Conservation (phyloP, 1,284 basidiomycete species). For the Cutaneotrichosporon cutaneum region DNA sequence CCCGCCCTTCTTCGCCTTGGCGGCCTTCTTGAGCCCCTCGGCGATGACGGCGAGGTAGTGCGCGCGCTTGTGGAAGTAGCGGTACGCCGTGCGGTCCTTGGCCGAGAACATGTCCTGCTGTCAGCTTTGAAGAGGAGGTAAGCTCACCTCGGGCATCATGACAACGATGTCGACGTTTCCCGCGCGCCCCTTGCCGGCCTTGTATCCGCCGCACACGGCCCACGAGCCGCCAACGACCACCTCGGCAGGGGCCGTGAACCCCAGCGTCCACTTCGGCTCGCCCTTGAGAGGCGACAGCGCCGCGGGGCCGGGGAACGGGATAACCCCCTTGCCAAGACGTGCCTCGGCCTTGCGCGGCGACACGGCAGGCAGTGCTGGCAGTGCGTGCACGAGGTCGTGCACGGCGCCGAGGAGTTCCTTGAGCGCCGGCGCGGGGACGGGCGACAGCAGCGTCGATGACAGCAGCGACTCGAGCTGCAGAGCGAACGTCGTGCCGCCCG, state of each 20-base stretch:
- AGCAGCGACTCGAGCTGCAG: constrained; percentile 68
- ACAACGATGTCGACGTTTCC: constrained; percentile 80
- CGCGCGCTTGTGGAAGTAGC: constrained; percentile 90
- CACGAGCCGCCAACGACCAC: constrained; percentile 55
- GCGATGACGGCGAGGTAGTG: constrained; percentile 85
- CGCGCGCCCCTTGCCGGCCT: constrained; percentile 53
- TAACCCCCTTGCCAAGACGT: constrained; percentile 58
- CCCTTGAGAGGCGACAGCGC: constrained; percentile 65
- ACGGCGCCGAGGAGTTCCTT: constrained; percentile 75
- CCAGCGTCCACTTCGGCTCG: constrained; percentile 67
- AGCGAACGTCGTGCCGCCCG: constrained; percentile 51
- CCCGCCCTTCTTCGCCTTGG: constrained; percentile 59
- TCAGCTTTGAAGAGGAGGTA: constrained; percentile 4
- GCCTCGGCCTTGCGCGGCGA: constrained; percentile 66
- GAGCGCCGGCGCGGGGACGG: constrained; percentile 48
- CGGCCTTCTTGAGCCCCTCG: constrained; percentile 58
- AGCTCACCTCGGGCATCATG: constrained; percentile 77
- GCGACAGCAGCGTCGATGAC: constrained; percentile 70
- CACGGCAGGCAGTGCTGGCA: constrained; percentile 62
- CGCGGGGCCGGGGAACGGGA: constrained; percentile 60
- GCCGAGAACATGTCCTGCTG: constrained; percentile 71
- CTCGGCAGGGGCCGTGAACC: constrained; percentile 59
- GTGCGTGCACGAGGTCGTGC: constrained; percentile 61
- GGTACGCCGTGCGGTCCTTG: constrained; percentile 86
- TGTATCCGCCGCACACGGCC: constrained; percentile 62